Evolutionary conservation across 2,329 filamentous ascomycete genomes (phyloP).

Genomic region (Septoria linicola): DNA sequence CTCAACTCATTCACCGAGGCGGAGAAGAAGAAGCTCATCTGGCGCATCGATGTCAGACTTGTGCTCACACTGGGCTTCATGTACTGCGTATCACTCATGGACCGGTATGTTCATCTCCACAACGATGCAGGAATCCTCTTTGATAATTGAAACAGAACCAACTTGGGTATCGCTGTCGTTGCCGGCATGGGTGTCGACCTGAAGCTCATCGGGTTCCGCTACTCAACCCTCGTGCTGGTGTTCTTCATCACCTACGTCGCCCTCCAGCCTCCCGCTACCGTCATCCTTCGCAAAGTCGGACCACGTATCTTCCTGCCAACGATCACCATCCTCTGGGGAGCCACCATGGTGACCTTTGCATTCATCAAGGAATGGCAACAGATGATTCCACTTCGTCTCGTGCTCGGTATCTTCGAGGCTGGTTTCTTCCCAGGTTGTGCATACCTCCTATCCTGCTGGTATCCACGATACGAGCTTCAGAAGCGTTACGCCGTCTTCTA

Average conservation of each 20-base stretch:
- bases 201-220: constrained; percentile 34
- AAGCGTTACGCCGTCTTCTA: constrained; percentile 50
- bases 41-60: constrained; percentile 62
- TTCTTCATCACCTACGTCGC: constrained; percentile 74
- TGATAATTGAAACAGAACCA: constrained; percentile 24
- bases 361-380: constrained; percentile 56
- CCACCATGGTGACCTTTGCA: constrained; percentile 63
- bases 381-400: constrained; percentile 56
- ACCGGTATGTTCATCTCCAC: constrained; percentile 30
- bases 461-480: constrained; percentile 40
- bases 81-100: constrained; percentile 39
- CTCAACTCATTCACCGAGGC: constrained; percentile 52
- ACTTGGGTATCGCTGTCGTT: constrained; percentile 38
- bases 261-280: constrained; percentile 69
- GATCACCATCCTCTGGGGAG: constrained; percentile 58
- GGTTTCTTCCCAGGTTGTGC: constrained; percentile 57
- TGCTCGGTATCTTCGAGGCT: constrained; percentile 64
- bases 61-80: constrained; percentile 48
- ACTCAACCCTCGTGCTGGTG: constrained; percentile 58
- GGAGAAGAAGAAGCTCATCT: constrained; percentile 68
- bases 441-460: constrained; percentile 67
- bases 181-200: constrained; percentile 40
- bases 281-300: constrained; percentile 66
- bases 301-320: constrained; percentile 37
- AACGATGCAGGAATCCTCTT: too few species aligned